A percentile compares a stretch with the other conserved stretches of the same genome.
phyloP scores from a whole-genome alignment of 2,329 filamentous ascomycete species.

The Aspergillus costaricaensis region DNA sequence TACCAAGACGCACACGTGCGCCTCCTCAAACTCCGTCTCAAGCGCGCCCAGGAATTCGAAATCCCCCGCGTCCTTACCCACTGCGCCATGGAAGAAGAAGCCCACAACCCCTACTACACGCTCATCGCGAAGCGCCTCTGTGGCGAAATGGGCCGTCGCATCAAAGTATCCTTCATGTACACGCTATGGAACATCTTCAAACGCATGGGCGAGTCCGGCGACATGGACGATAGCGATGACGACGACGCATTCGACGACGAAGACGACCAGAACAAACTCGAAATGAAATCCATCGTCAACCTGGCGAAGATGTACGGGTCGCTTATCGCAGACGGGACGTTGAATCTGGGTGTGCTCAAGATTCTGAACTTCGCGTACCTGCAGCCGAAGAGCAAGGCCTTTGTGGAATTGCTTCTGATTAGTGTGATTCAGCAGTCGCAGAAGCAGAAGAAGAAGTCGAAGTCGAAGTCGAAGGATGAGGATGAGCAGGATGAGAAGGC shows the following conservation, averaged over 20 bases:
- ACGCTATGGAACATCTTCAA: constrained; percentile 84
- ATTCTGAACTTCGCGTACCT: constrained; percentile 75
- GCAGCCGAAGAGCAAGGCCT: constrained; percentile 72
- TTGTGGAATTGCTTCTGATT: constrained; percentile 79
- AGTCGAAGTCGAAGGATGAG: constrained; percentile 26
- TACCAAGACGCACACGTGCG: constrained; percentile 80
- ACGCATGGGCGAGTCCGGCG: constrained; percentile 72
- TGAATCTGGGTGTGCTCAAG: constrained; percentile 61
- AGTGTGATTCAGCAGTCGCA: constrained; percentile 70
- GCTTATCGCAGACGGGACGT: constrained; percentile 61
- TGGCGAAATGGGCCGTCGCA: constrained; percentile 62
- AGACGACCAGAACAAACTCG: constrained; percentile 53
- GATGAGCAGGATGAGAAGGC: constrained; percentile 54
- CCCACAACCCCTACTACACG: constrained; percentile 92
- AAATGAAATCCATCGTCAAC: constrained; percentile 64
- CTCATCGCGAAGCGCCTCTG: constrained; percentile 80
- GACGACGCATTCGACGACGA: constrained; percentile 59
- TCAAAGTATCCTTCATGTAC: constrained; percentile 84
- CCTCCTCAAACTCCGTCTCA: constrained; percentile 78
- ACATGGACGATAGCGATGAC: constrained; percentile 64
- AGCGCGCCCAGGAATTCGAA: constrained; percentile 81
- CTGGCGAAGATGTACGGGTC: constrained; percentile 67
- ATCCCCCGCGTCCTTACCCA: constrained; percentile 85
- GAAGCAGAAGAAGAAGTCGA: constrained; percentile 42
- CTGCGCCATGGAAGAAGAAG: constrained; percentile 77